These are phyloP conservation scores for Ophiostoma sp. DNA, from an alignment of 2,329 filamentous ascomycete genomes.

Conservation along the genomic window DNA sequence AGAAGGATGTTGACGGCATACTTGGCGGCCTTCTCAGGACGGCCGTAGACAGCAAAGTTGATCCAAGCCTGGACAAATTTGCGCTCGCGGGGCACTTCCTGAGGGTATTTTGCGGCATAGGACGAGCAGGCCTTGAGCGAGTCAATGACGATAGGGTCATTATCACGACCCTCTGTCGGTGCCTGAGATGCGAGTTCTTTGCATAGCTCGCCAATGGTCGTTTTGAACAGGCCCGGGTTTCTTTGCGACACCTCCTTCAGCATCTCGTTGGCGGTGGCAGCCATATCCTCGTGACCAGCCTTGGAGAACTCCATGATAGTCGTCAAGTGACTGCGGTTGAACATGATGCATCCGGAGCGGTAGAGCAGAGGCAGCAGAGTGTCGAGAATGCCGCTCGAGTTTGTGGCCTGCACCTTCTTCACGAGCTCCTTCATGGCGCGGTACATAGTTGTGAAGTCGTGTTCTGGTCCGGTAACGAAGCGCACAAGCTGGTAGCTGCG, in stretches of 20 bases:
- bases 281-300: constrained; percentile 73
- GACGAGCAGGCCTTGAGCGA: constrained; percentile 90
- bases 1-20: constrained; percentile 89
- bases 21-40: constrained; percentile 78
- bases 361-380: constrained; percentile 79
- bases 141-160: constrained; percentile 73
- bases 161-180: constrained; percentile 61
- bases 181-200: constrained; percentile 76
- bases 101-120: constrained; percentile 79
- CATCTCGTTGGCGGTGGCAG: constrained; percentile 75
- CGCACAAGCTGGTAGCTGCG: constrained; percentile 83
- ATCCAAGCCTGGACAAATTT: constrained; percentile 76
- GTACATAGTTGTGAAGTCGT: constrained; percentile 85
- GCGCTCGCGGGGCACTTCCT: constrained; percentile 74
- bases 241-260: constrained; percentile 86
- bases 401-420: constrained; percentile 68
- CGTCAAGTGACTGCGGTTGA: constrained; percentile 89
- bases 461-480: constrained; percentile 76
- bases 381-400: constrained; percentile 63
- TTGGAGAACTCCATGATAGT: constrained; percentile 84
- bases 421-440: constrained; percentile 86
- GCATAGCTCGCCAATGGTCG: constrained; percentile 86
- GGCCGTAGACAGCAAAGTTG: constrained; percentile 76
- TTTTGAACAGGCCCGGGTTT: constrained; percentile 86
- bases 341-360: constrained; percentile 74